Conservation (phyloP, 2,329 filamentous ascomycete species). For the Fusarium continuum region DNA sequence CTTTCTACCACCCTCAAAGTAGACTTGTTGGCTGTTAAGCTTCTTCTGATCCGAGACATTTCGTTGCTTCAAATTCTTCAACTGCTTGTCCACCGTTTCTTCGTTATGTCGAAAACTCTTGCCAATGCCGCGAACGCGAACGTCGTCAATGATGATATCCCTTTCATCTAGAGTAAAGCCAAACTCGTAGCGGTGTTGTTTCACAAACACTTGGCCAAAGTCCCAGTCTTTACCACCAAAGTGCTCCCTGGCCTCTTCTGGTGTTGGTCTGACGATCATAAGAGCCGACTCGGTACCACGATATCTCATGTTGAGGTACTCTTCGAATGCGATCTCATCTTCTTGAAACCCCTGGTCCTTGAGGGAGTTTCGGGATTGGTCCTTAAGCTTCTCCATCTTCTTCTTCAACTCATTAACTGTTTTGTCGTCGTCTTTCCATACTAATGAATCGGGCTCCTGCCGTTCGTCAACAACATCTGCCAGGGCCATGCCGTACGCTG, state of each 20-base stretch:
- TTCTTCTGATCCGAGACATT: constrained; percentile 66
- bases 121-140: constrained; percentile 86
- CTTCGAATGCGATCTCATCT: constrained; percentile 81
- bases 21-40: constrained; percentile 75
- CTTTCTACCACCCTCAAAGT: constrained; percentile 82
- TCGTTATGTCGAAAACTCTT: constrained; percentile 84
- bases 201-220: constrained; percentile 84
- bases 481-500: constrained; percentile 91
- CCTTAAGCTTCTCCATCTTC: constrained; percentile 82
- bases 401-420: constrained; percentile 69
- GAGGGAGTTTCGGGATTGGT: constrained; percentile 74
- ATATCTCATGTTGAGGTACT: constrained; percentile 95
- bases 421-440: constrained; percentile 67
- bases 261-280: constrained; percentile 82
- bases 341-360: constrained; percentile 81
- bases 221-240: constrained; percentile 77
- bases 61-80: constrained; percentile 72
- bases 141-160: constrained; percentile 90
- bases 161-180: constrained; percentile 86
- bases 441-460: constrained; percentile 76
- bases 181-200: constrained; percentile 91
- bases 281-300: constrained; percentile 89
- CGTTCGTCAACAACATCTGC: constrained; percentile 93
- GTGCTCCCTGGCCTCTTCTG: constrained; percentile 66
- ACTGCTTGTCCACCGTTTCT: constrained; percentile 84